Base-by-base conservation (phyloP, 208 protist species). In the Novymonas esmeraldas region DNA sequence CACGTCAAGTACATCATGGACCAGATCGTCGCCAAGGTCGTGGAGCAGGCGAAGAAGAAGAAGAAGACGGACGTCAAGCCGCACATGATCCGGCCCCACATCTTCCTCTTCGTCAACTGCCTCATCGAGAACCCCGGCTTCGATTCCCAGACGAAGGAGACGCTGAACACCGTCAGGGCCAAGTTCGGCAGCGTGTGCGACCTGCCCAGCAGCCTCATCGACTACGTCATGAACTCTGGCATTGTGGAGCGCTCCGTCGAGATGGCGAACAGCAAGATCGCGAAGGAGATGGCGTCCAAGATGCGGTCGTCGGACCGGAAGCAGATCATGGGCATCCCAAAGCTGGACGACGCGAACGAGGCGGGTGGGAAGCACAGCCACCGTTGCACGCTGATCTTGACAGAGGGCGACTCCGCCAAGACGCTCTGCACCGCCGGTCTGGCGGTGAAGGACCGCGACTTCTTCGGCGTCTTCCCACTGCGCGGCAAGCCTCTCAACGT, bases 141-240 rank as follows among this genome's bases (percentile, higher is more conserved):
- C 79, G 98, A 99, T 73, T 99, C 98, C 22, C 99, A 99, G 91
- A 99, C 98, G 20, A 99, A 99, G 90, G 98, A 99, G 75, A 98
- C 93, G 16, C 92, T 99, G 31, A 99, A 94, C 28, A 98, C 97
- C 13, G 85, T 94, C 24, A 74, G 81, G n/a, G 78, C 62, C 44
- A 89, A 96, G 62, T 99, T 99, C 81, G 99, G 99, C 64, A 99
- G 95, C 28, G 91, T 84, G 26, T 99, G 98, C 76, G 90, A 98
- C 44, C 69, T 99, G 39, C 87, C 95, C 14, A 88, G 95, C 59
- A 97, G 98, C 45, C 95, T 99, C 70, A 79, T 98, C 45, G 98
- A 99, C 69, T 95, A 95, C 68, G 81, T 98, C 50, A 64, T 92
- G n/a, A 98, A 98, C 64, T 92, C 86, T 39, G 98, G 94, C 54